Evolutionary conservation across 140 eudicot species (phyloP), one percentile per base, ranked within the genome.

Genomic region (Stevia rebaudiana): DNA sequence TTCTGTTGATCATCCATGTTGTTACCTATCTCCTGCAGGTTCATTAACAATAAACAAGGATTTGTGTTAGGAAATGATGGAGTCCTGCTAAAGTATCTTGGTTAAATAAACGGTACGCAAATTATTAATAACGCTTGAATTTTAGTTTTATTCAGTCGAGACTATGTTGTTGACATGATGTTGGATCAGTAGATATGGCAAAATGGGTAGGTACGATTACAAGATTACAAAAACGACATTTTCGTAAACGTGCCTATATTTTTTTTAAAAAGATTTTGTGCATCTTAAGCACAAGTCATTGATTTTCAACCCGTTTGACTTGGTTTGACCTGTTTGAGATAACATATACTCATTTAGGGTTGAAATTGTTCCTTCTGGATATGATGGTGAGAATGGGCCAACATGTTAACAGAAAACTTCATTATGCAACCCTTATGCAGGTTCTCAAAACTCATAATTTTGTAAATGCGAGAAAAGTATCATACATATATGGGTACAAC

Each of bases 11-110:
- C 19, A 24, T 37, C 33, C 37, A 33, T 33, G 7, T 13, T 55
- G 50, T 44, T 55, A 11, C 30, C 36, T 11, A 47, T 48, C 36
- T 61, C 36, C 43, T 76, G 80, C 80, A 94, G 99, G 81, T 94
- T 94, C 72, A 81, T 94, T 46, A 90, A 85, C 43, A 88, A 88
- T 22, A 85, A 72, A 56, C 88, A 83, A 68, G 97, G 99, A n/a
- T 94, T 94, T 31, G 99, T 94, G 76, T 84, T 94, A 40, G 99
- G 99, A 60, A 94, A 94, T 70, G 99, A 94, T 55, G 99, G 99
- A 23, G 97, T 92, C 59, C 77, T 92, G 83, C 87, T 92, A 5
- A 84, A 90, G 68, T 92, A 85, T 84, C 90, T 94, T 50, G 99
- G 99, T 67, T 94, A 69, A 85, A 56, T 71, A 46, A 61, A 63